These are phyloP conservation scores for Toxicodendron radicans DNA, from an alignment of 345 rosid species.

Conservation along the genomic window DNA sequence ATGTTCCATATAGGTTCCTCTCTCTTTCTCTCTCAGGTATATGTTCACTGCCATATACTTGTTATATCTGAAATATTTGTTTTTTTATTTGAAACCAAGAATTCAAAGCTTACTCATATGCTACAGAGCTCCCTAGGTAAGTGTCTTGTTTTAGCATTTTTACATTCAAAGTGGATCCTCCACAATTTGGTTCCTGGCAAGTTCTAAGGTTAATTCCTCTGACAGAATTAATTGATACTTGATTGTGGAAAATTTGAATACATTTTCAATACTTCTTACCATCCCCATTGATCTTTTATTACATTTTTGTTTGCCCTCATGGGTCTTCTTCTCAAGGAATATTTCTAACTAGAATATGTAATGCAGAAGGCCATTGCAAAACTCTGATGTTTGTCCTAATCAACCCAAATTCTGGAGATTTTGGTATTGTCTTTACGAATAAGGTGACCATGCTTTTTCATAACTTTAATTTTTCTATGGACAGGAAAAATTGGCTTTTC, in stretches of 20 bases:
- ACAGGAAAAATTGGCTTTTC: too few species aligned
- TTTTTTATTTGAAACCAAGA: conserved; percentile 45
- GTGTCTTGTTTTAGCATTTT: conserved; percentile 7
- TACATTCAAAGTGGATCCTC: not conserved
- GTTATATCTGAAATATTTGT: conserved; percentile 18
- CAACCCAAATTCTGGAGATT: conserved; percentile 75
- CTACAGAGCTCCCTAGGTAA: conserved; percentile 96
- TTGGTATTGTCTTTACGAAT: too few species aligned
- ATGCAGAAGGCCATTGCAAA: conserved; percentile 92
- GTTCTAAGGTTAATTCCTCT: not conserved
- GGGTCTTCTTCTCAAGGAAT: not conserved
- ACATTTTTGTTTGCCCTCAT: not conserved
- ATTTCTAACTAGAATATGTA: conserved; percentile 22
- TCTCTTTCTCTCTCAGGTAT: conserved; percentile 24
- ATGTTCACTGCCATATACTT: not conserved
- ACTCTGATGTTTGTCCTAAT: conserved; percentile 95
- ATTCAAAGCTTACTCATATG: conserved; percentile 97
- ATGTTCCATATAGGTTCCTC: conserved; percentile 82
- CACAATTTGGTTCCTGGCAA: conserved; percentile 3
- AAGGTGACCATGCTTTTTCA: too few species aligned
- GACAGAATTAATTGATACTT: not conserved
- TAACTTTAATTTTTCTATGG: too few species aligned
- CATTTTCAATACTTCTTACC: not conserved
- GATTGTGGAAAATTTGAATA: not conserved
- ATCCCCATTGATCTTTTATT: not conserved